A percentile compares a stretch with the other conserved stretches of the same genome.
Evolutionary conservation across 2,329 filamentous ascomycete genomes (phyloP).

Genomic region (Colletotrichum sp.): DNA sequence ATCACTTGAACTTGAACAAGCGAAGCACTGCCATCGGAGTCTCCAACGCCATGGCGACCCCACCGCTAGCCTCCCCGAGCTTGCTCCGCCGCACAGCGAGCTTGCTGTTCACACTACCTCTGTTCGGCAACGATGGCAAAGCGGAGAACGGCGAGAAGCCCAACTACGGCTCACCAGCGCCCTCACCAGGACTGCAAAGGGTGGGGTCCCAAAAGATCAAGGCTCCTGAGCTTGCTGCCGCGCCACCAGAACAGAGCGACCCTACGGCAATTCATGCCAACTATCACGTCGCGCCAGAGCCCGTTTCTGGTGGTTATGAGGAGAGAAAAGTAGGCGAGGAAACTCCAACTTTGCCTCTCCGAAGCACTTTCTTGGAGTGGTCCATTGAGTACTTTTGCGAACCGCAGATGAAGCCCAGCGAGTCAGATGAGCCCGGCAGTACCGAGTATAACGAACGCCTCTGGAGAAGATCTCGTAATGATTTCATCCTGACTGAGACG

Average conservation of each 20-base stretch:
- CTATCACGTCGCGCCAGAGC: constrained; percentile 79
- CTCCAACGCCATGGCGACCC: constrained; percentile 32
- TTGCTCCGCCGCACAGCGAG: constrained; percentile 69
- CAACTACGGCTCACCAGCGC: constrained; percentile 20
- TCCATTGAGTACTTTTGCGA: constrained; percentile 98
- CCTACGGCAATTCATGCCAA: constrained; percentile 67
- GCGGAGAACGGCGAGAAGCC: constrained; percentile 22
- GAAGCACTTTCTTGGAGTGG: constrained; percentile 90
- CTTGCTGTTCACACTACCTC: constrained; percentile 62
- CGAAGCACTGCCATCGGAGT: constrained; percentile 48
- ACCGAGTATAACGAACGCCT: constrained; percentile 95
- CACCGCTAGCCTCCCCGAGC: constrained; percentile 60
- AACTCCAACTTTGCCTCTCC: constrained; percentile 72
- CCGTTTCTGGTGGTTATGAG: constrained; percentile 78
- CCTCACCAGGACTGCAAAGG: constrained; percentile 39
- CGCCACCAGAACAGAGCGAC: constrained; percentile 79
- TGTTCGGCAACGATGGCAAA: constrained; percentile 56
- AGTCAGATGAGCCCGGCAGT: constrained; percentile 94
- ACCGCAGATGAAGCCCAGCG: constrained; percentile 96
- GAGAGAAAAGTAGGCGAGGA: constrained; percentile 60
- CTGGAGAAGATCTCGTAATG: constrained; percentile 92
- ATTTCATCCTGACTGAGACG: constrained; percentile 88
- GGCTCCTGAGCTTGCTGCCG: constrained; percentile 45
- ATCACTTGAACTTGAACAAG: constrained; percentile 44
- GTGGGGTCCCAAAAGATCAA: constrained; percentile 44